Evolutionary conservation across 2,329 filamentous ascomycete species (phyloP).

Genomic region (Parastagonospora avenae): DNA sequence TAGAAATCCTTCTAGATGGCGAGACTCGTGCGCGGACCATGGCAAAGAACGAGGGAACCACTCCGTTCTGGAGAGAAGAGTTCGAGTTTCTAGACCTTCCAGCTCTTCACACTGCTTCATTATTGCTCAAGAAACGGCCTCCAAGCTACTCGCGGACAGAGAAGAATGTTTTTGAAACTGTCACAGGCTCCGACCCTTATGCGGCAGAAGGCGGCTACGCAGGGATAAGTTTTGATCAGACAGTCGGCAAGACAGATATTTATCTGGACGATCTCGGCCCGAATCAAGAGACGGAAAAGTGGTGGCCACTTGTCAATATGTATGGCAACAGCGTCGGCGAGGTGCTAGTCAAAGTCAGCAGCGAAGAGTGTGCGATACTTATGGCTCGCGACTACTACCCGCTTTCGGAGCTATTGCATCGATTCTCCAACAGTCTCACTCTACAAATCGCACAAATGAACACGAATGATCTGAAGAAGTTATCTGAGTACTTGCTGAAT

Average conservation of each 20-base stretch:
- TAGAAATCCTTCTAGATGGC: constrained; percentile 79
- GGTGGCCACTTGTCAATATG: constrained; percentile 80
- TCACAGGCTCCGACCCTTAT: constrained; percentile 35
- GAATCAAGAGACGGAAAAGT: constrained; percentile 81
- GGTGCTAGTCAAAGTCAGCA: constrained; percentile 79
- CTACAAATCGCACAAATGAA: constrained; percentile 81
- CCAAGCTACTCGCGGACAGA: constrained; percentile 45
- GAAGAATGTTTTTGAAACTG: constrained; percentile 46
- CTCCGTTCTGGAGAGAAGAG: constrained; percentile 82
- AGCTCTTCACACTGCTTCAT: constrained; percentile 69
- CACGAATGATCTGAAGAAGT: constrained; percentile 74
- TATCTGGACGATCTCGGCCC: constrained; percentile 77
- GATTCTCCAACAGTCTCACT: constrained; percentile 82
- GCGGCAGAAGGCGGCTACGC: constrained; percentile 50
- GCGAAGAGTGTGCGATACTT: constrained; percentile 89
- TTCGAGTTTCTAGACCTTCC: constrained; percentile 79
- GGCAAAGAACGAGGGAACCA: constrained; percentile 71
- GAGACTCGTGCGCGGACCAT: constrained; percentile 78
- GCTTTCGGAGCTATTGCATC: constrained; percentile 81
- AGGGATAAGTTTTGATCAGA: constrained; percentile 55
- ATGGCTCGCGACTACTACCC: constrained; percentile 83
- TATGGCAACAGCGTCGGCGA: constrained; percentile 78
- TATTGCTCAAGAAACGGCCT: constrained; percentile 70
- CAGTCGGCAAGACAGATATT: constrained; percentile 78
- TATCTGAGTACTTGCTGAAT: constrained; percentile 87